phyloP scores from a whole-genome alignment of 305 asterid genomes.

The Caryopteris hybrid region DNA sequence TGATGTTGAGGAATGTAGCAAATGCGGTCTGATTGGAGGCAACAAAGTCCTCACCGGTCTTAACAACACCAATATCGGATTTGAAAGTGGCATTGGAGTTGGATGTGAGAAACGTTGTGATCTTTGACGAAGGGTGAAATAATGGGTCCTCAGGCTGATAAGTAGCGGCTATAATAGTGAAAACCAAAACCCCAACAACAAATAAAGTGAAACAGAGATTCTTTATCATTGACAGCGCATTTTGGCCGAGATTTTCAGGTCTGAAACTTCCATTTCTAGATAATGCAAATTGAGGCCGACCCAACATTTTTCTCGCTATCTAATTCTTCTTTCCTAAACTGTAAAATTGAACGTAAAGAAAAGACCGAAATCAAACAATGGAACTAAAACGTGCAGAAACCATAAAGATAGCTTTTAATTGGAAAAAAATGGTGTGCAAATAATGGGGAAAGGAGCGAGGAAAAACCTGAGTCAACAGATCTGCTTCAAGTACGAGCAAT shows the following conservation, averaged over 20 bases:
- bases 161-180: conserved; percentile 83
- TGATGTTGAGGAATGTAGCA: conserved; percentile 51
- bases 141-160: conserved; percentile 87
- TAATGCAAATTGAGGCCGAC: conserved; percentile 45
- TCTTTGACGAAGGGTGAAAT: conserved; percentile 77
- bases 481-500: conserved; percentile 25
- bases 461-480: conserved; percentile 29
- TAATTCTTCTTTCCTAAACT: not conserved
- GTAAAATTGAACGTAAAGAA: not conserved
- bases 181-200: conserved; percentile 71
- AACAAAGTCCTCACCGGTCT: conserved; percentile 89
- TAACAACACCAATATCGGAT: conserved; percentile 61
- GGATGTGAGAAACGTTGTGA: conserved; percentile 70
- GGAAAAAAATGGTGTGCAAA: not conserved
- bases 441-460: not conserved
- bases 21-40: conserved; percentile 61
- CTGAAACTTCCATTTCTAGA: conserved; percentile 57
- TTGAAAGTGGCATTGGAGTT: conserved; percentile 69
- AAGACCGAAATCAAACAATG: conserved; percentile 1
- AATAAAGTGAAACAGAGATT: conserved; percentile 71
- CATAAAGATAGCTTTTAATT: not conserved
- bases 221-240: conserved; percentile 71
- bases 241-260: conserved; percentile 72
- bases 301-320: conserved; percentile 40
- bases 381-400: conserved; percentile 11